Evolutionary conservation across 768 basidiomycete species (phyloP).

Genomic region (Pisolithus sp.): DNA sequence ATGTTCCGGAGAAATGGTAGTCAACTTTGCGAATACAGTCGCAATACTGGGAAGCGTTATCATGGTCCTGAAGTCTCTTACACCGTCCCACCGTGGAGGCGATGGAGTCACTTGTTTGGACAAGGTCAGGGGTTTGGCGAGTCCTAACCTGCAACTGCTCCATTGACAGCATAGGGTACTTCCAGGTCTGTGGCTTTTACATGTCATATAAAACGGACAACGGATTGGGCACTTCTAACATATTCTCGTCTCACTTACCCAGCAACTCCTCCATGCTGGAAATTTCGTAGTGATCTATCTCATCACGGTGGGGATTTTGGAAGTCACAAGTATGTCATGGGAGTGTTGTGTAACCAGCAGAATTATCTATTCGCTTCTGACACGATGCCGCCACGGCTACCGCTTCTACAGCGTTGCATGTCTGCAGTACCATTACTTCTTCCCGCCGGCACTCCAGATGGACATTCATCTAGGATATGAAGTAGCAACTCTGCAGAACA

Average conservation of each 20-base stretch:
- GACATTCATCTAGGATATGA: not conserved
- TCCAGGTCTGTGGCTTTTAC: constrained; percentile 1
- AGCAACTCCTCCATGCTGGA: not conserved
- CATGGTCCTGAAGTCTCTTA: constrained; percentile 5
- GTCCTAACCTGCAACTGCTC: not conserved
- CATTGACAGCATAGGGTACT: not conserved
- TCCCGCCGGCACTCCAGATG: not conserved
- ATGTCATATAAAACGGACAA: not conserved
- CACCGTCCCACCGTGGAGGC: not conserved
- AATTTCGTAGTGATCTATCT: too few relatives aligned
- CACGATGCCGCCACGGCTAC: not conserved
- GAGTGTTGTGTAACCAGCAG: not conserved
- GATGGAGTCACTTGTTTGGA: not conserved
- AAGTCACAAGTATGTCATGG: not conserved
- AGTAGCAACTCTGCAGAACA: not conserved
- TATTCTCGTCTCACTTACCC: not conserved
- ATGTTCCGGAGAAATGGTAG: constrained; percentile 10
- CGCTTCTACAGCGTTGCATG: not conserved
- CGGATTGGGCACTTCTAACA: not conserved
- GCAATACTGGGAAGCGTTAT: constrained; percentile 15
- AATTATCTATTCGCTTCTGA: not conserved
- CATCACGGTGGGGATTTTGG: not conserved
- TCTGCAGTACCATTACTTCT: not conserved
- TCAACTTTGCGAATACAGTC: constrained; percentile 14
- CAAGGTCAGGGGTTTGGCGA: not conserved